Evolutionary conservation across 164 flowering plant species (phyloP).

Genomic region (Buxus sempervirens): DNA sequence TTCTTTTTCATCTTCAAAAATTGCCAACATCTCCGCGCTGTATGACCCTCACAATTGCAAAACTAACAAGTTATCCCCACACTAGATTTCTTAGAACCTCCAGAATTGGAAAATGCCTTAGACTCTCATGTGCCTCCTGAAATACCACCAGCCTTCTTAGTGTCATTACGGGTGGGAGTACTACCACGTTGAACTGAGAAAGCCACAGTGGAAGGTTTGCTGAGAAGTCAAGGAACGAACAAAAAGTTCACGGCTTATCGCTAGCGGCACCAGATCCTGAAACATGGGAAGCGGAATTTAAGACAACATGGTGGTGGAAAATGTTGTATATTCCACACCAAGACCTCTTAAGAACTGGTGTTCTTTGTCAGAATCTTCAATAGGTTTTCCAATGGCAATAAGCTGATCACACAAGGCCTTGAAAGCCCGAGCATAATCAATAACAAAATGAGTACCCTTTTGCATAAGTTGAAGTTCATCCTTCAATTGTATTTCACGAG

Average conservation of each 20-base stretch:
- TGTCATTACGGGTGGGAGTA: not conserved
- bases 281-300: not conserved
- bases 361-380: not conserved
- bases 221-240: not conserved
- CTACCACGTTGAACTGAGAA: not conserved
- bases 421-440: conserved; percentile 1
- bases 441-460: not conserved
- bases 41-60: too few species aligned
- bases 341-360: not conserved
- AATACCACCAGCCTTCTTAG: too few species aligned
- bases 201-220: not conserved
- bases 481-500: not conserved
- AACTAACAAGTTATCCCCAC: too few species aligned
- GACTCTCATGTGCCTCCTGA: too few species aligned
- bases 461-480: not conserved
- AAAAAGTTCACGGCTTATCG: not conserved
- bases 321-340: too few species aligned
- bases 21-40: too few species aligned
- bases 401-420: too few species aligned
- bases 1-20: too few species aligned
- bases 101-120: too few species aligned
- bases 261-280: not conserved
- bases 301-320: not conserved
- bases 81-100: too few species aligned
- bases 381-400: not conserved